Conservation (phyloP, 1,284 basidiomycete species). For the Entoloma clypeatum region DNA sequence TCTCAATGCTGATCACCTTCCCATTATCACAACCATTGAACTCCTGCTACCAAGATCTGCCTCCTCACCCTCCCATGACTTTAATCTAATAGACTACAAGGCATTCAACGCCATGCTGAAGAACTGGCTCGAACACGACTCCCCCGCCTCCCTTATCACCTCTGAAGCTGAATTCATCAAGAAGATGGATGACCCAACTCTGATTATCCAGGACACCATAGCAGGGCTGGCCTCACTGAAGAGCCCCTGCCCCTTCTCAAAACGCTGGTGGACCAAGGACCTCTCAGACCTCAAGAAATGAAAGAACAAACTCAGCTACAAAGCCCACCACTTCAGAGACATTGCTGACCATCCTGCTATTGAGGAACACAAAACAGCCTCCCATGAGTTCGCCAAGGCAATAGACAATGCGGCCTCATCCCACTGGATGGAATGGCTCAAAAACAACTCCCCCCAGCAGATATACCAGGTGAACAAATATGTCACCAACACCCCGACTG, state of each 20-base stretch:
- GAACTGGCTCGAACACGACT: neutral
- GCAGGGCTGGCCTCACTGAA: neutral
- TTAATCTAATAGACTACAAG: conserved; percentile 1
- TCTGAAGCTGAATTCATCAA: neutral
- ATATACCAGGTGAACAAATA: conserved; percentile 6
- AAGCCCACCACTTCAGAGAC: too few relatives aligned
- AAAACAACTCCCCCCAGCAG: conserved; percentile 5
- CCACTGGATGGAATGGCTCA: conserved; percentile 11
- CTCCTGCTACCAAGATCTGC: neutral
- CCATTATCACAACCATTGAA: conserved; percentile 6
- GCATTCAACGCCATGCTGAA: neutral
- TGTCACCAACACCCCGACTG: conserved; percentile 2
- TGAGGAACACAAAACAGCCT: too few relatives aligned
- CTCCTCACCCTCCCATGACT: conserved; percentile 2
- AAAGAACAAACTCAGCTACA: neutral
- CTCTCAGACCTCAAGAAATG: neutral
- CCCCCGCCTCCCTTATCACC: neutral
- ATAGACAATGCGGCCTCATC: too few relatives aligned
- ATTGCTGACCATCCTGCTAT: too few relatives aligned
- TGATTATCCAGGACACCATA: conserved; percentile 3
- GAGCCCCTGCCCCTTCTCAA: conserved; percentile 5
- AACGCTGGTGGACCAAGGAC: conserved; percentile 1
- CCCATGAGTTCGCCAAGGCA: neutral
- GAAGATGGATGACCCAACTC: too few relatives aligned
- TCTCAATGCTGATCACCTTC: conserved; percentile 8